These are phyloP conservation scores for Gossypium thurberi DNA, from an alignment of 345 rosid genomes.

Conservation along the genomic window DNA sequence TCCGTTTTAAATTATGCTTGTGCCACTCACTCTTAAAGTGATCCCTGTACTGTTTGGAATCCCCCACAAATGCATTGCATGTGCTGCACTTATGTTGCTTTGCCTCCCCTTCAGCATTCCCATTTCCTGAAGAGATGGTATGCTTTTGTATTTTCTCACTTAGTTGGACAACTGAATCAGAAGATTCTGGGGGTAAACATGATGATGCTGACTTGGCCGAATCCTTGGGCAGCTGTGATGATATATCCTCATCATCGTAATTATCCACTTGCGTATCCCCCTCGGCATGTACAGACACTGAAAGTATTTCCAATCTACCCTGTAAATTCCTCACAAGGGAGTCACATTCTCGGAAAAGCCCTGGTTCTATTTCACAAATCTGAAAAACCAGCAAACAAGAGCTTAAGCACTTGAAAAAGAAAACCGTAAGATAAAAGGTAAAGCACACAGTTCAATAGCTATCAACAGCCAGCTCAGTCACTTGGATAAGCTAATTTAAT, in stretches of 20 bases:
- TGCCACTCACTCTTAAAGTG: conserved; percentile 98
- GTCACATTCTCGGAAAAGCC: conserved; percentile 76
- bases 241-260: conserved; percentile 60
- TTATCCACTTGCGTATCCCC: conserved; percentile 80
- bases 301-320: conserved; percentile 84
- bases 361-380: conserved; percentile 87
- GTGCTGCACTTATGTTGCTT: conserved; percentile 82
- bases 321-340: conserved; percentile 65
- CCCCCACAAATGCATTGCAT: conserved; percentile 70
- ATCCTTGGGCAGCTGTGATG: conserved; percentile 29
- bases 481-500: not conserved
- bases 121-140: conserved; percentile 33
- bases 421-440: not conserved
- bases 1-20: conserved; percentile 87
- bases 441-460: not conserved
- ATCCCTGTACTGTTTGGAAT: conserved; percentile 73
- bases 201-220: conserved; percentile 21
- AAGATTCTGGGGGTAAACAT: not conserved
- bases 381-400: conserved; percentile 22
- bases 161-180: conserved; percentile 24
- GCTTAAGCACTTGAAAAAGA: not conserved
- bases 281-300: conserved; percentile 81
- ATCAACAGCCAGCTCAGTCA: not conserved
- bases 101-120: conserved; percentile 33
- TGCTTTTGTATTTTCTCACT: conserved; percentile 27